Evolutionary conservation across 1,284 basidiomycete species (phyloP).

Genomic region (Heterobasidion parviporum): DNA sequence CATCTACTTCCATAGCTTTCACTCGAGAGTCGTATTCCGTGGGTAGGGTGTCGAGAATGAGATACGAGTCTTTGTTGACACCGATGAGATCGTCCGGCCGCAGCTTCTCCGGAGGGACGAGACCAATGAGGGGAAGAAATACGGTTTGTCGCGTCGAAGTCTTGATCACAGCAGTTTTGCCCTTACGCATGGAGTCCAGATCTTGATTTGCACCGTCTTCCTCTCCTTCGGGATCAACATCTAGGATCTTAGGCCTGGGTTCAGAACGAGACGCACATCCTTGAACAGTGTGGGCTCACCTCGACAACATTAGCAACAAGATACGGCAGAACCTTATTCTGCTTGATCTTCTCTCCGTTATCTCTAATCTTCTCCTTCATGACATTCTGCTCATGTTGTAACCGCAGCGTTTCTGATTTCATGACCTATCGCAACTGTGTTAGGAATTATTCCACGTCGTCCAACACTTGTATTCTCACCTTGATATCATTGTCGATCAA

Average conservation of each 20-base stretch:
- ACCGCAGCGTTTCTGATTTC: slow-evolving; percentile 85
- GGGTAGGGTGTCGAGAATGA: slow-evolving; percentile 85
- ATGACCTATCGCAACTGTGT: slow-evolving; percentile 60
- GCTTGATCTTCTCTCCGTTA: slow-evolving; percentile 98
- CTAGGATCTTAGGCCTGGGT: slow-evolving; percentile 63
- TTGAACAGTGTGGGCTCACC: slow-evolving; percentile 31
- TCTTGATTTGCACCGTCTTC: slow-evolving; percentile 94
- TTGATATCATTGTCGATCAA: slow-evolving; percentile 95
- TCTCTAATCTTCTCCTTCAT: slow-evolving; percentile 99
- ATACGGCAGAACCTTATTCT: slow-evolving; percentile 98
- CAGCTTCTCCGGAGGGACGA: slow-evolving; percentile 88
- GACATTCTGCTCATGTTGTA: slow-evolving; percentile 90
- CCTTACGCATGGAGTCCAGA: slow-evolving; percentile 88
- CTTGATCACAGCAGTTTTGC: slow-evolving; percentile 98
- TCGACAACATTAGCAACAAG: slow-evolving; percentile 97
- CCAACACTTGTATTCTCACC: slow-evolving; percentile 31
- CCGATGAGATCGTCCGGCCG: slow-evolving; percentile 93
- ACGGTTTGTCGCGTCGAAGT: slow-evolving; percentile 97
- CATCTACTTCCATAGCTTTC: slow-evolving; percentile 92
- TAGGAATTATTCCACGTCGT: background rate
- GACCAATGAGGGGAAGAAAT: slow-evolving; percentile 95
- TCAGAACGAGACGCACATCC: background rate
- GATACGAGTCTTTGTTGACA: slow-evolving; percentile 99
- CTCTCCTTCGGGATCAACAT: slow-evolving; percentile 89
- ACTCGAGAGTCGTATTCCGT: slow-evolving; percentile 74